These are phyloP conservation scores for Penicillium digitatum DNA, from an alignment of 2,329 filamentous ascomycete genomes.

Conservation along the genomic window DNA sequence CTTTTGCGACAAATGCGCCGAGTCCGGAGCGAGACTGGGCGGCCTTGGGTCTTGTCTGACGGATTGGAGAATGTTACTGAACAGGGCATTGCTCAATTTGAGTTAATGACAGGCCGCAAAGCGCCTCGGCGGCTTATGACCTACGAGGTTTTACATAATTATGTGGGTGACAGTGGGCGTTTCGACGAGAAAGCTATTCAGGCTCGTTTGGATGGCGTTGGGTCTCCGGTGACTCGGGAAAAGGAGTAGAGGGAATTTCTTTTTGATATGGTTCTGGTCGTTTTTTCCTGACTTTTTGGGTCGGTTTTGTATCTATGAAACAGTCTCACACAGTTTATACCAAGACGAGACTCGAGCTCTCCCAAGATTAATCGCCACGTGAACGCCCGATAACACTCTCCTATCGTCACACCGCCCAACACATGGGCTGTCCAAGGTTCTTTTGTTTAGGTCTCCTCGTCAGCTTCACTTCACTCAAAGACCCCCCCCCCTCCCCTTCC, in stretches of 20 bases:
- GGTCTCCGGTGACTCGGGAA: constrained; percentile 8
- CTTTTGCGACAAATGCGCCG: constrained; percentile 64
- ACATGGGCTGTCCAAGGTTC: constrained; percentile 3
- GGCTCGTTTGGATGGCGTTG: constrained; percentile 31
- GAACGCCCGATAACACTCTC: constrained; percentile 1
- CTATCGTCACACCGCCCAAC: constrained; percentile 7
- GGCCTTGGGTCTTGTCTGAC: constrained; percentile 67
- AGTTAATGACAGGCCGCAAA: constrained; percentile 70
- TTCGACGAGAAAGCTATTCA: constrained; percentile 41
- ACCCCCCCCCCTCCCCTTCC: too few relatives aligned
- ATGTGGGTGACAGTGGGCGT: constrained; percentile 33
- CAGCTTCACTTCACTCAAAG: constrained; percentile 1
- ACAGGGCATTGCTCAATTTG: constrained; percentile 77
- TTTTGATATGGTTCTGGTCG: background rate
- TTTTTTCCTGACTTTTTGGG: background rate
- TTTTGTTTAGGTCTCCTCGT: constrained; percentile 3
- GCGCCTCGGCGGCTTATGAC: constrained; percentile 70
- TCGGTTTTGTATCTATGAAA: background rate
- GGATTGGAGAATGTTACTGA: constrained; percentile 72
- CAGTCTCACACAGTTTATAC: background rate
- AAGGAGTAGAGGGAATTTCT: background rate
- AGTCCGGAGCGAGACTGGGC: constrained; percentile 52
- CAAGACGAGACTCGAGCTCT: background rate
- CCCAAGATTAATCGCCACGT: background rate
- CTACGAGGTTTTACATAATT: constrained; percentile 52